Base-by-base conservation (phyloP, 2,329 filamentous ascomycete genomes). In the Trichoderma arundinaceum region DNA sequence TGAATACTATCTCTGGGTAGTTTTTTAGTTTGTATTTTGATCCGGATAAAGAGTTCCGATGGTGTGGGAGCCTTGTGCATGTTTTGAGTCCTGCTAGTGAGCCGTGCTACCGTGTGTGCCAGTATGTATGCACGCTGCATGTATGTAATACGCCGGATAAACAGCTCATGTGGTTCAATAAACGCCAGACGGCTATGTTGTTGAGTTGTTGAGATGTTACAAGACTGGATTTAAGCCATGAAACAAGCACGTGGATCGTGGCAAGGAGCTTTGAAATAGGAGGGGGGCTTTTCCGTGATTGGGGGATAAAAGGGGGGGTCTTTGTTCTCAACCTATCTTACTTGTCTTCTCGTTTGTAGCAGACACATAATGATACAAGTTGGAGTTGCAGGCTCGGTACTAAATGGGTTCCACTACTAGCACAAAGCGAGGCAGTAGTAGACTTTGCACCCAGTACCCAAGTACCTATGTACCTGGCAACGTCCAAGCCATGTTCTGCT, bases 31-130 rank as follows among this genome's bases (percentile, higher is more conserved):
- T 3, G 2, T 28, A 28, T 28, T 6, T 58, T 46, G 39, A 46
- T 46, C 32, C 38, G 58, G 58, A 61, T 61, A 52, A 52, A 61
- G 28, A 7, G 32, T 61, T 13, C 48, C n/a, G 38, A 51, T 51
- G 35, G 58, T 51, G 58, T 51, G 44, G 35, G 5, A 51, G 19
- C 10, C 33, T 19, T 6, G 2, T 39, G 13, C 10, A 7, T 33
- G 10, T 1, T 39, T 39, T 7, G 9, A 4, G 9, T 9, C 7
- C 15, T 44, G 15, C 41, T 44, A 17, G 4, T 44, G n/a, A 54
- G 22, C 22, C 22, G 22, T 28, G 22, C 22, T 28, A 28, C 22
- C 22, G 22, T 4, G 22, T 4, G 22, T 28, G 22, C 4, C n/a
- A n/a, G 4, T 28, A 28, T 28, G 22, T 28, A 28, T 28, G 22